These are phyloP conservation scores for Ehretia macrophylla DNA, from an alignment of 257 asterid species.

Conservation along the genomic window DNA sequence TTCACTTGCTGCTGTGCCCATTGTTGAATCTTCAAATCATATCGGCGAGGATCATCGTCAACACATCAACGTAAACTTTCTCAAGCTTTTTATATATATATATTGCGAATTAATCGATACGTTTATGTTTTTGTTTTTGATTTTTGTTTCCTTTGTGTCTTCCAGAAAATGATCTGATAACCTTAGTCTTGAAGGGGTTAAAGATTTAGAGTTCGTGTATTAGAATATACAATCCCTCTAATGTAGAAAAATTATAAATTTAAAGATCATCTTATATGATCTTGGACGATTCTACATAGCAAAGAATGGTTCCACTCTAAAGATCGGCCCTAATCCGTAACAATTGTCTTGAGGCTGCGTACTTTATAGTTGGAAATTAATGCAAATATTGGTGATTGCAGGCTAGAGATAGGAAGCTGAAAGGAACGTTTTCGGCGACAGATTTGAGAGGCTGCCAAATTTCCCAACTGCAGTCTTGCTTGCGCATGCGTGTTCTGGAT, in stretches of 20 bases:
- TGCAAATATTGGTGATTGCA: slow-evolving; percentile 15
- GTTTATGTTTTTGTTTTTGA: background rate
- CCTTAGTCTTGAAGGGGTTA: too few relatives aligned
- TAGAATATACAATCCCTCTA: too few relatives aligned
- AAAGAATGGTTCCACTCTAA: too few relatives aligned
- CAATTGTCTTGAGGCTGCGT: too few relatives aligned
- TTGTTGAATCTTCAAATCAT: slow-evolving; percentile 33
- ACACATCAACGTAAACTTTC: slow-evolving; percentile 51
- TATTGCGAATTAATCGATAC: background rate
- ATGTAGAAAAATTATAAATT: too few relatives aligned
- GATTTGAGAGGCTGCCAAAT: slow-evolving; percentile 70
- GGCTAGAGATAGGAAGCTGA: slow-evolving; percentile 60
- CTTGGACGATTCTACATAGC: too few relatives aligned
- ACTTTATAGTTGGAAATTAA: too few relatives aligned
- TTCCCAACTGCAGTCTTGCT: slow-evolving; percentile 40
- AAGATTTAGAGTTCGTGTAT: too few relatives aligned
- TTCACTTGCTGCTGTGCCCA: slow-evolving; percentile 64
- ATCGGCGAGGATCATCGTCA: slow-evolving; percentile 41
- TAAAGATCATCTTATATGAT: too few relatives aligned
- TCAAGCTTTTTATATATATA: background rate
- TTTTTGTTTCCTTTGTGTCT: too few relatives aligned
- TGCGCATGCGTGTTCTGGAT: slow-evolving; percentile 41
- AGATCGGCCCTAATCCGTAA: too few relatives aligned
- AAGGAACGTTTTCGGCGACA: slow-evolving; percentile 81
- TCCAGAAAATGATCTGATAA: too few relatives aligned